These are phyloP conservation scores for Pseudogymnoascus sp. DNA, from an alignment of 2,329 filamentous ascomycete species.

Conservation along the genomic window DNA sequence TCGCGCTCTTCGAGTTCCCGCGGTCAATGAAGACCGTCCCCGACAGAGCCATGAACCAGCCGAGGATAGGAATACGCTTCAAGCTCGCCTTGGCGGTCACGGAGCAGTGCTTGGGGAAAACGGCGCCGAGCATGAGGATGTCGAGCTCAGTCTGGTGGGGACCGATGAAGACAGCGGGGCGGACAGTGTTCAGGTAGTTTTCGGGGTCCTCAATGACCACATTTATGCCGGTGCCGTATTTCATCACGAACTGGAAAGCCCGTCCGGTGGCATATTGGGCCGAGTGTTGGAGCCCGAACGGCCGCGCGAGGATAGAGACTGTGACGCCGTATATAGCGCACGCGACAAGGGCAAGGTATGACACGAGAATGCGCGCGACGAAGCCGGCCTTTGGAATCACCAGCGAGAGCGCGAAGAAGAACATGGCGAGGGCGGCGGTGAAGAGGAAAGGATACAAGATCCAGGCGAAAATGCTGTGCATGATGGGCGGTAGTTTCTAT, in stretches of 20 bases:
- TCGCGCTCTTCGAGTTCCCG: constrained; percentile 71
- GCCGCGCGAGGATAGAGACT: constrained; percentile 62
- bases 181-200: constrained; percentile 45
- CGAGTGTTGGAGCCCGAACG: constrained; percentile 64
- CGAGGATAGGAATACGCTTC: constrained; percentile 72
- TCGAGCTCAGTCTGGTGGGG: constrained; percentile 98
- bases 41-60: constrained; percentile 87
- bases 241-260: constrained; percentile 74
- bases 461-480: constrained; percentile 22
- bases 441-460: constrained; percentile 41
- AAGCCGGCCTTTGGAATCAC: constrained; percentile 56
- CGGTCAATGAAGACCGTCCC: constrained; percentile 95
- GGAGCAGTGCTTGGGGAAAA: constrained; percentile 87
- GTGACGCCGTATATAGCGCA: constrained; percentile 68
- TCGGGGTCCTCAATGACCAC: constrained; percentile 68
- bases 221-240: constrained; percentile 63
- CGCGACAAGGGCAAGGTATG: constrained; percentile 55
- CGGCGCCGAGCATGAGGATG: constrained; percentile 78
- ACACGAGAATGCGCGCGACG: constrained; percentile 59
- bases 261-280: constrained; percentile 81
- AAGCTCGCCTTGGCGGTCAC: constrained; percentile 88
- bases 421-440: constrained; percentile 44
- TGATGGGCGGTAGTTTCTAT: background rate
- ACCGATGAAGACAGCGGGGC: constrained; percentile 84
- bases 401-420: constrained; percentile 57